Percentiles rank a stretch among this genome's conserved stretches.
Conservation (phyloP, 768 basidiomycete species). For the Tylopilus rubrobrunneus region DNA sequence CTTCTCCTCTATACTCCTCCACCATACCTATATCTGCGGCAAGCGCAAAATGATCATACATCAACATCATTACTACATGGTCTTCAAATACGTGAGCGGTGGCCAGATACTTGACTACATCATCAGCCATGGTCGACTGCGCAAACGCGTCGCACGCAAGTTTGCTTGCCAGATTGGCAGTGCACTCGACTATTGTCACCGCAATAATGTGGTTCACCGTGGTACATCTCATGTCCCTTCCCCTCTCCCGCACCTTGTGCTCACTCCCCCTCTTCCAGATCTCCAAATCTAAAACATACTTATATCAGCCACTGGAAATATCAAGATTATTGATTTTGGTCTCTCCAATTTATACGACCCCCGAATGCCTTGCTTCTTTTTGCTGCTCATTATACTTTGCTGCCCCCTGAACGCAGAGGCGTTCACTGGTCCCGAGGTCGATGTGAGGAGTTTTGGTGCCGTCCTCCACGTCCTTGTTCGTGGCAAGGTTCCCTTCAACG, state of each 20-base stretch:
- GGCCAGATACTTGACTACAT: conserved; percentile 99
- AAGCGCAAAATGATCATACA: conserved; percentile 99
- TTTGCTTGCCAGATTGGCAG: conserved; percentile 97
- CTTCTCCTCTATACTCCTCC: too few species aligned
- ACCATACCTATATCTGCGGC: conserved; percentile 98
- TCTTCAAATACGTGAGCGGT: conserved; percentile 97
- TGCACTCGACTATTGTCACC: conserved; percentile 95
- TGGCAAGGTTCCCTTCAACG: too few species aligned
- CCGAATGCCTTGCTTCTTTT: conserved; percentile 81
- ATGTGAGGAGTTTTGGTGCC: conserved; percentile 98
- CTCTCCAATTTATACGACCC: conserved; percentile 95
- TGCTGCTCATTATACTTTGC: conserved; percentile 99
- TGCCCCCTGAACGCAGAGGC: conserved; percentile 95
- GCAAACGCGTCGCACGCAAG: conserved; percentile 94
- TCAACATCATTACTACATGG: conserved; percentile 99
- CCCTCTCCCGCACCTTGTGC: conserved; percentile 1
- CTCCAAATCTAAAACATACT: conserved; percentile 99
- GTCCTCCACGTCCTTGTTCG: conserved; percentile 98
- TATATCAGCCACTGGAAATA: conserved; percentile 96
- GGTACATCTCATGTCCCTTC: conserved; percentile 39
- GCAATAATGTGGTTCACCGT: conserved; percentile 96
- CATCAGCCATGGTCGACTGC: conserved; percentile 92
- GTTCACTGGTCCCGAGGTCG: conserved; percentile 97
- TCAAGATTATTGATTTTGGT: conserved; percentile 99
- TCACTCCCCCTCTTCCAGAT: conserved; percentile 37